These are phyloP conservation scores for Mycena chlorophos DNA, from an alignment of 768 basidiomycete species.

Conservation along the genomic window DNA sequence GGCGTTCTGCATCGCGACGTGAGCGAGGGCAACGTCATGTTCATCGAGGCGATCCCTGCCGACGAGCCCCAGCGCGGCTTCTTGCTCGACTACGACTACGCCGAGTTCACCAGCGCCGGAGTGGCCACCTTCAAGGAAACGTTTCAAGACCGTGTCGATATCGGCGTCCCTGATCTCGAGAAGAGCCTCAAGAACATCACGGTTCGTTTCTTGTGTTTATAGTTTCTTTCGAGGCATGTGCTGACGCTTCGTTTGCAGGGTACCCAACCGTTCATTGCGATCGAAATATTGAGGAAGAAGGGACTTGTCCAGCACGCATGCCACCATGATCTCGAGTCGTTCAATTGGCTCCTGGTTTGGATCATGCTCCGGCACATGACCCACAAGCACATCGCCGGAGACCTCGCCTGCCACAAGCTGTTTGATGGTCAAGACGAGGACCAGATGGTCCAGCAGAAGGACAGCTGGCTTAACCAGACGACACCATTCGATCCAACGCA, in stretches of 20 bases:
- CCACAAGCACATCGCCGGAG: background rate
- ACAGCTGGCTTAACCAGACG: background rate
- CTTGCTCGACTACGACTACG: conserved; percentile 16
- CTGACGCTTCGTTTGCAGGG: conserved; percentile 3
- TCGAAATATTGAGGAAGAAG: background rate
- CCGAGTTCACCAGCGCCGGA: background rate
- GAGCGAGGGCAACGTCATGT: conserved; percentile 16
- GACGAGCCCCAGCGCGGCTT: background rate
- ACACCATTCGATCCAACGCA: background rate
- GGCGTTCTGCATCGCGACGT: conserved; percentile 15
- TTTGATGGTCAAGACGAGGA: background rate
- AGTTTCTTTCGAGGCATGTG: background rate
- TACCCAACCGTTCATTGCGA: conserved; percentile 12
- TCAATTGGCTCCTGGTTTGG: conserved; percentile 16
- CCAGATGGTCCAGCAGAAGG: background rate
- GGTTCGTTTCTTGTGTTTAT: background rate
- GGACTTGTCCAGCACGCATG: background rate
- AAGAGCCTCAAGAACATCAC: conserved; percentile 7
- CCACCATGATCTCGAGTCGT: conserved; percentile 9
- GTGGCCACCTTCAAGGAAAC: background rate
- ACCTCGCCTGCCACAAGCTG: background rate
- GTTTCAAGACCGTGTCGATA: background rate
- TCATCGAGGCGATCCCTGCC: background rate
- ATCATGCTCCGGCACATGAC: conserved; percentile 8
- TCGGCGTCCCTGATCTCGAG: background rate